A percentile compares a stretch with the other conserved stretches of the same genome.
Conservation (phyloP, 2,329 filamentous ascomycete species). For the Alternaria ventricosa region DNA sequence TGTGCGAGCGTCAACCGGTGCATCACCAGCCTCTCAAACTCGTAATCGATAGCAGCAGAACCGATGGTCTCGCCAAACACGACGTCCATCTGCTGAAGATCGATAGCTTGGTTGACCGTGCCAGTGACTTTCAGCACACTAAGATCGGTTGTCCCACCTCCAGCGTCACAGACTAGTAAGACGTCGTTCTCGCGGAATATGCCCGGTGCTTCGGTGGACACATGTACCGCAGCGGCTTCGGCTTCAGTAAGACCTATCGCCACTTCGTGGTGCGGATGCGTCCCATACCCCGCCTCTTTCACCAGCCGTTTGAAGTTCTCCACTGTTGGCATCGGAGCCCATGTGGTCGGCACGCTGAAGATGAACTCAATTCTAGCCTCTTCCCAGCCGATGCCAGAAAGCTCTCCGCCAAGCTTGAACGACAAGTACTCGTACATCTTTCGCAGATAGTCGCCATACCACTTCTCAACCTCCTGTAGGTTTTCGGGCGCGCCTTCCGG, state of each 20-base stretch:
- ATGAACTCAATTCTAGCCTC: slow-evolving; percentile 60
- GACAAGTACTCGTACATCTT: slow-evolving; percentile 60
- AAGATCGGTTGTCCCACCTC: slow-evolving; percentile 57
- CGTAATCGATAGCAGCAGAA: slow-evolving; percentile 50
- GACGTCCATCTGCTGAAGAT: slow-evolving; percentile 46
- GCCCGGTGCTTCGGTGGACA: slow-evolving; percentile 47
- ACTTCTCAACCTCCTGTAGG: slow-evolving; percentile 54
- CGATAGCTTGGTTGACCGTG: slow-evolving; percentile 34
- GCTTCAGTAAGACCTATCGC: slow-evolving; percentile 60
- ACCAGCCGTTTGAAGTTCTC: slow-evolving; percentile 60
- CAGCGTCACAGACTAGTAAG: slow-evolving; percentile 59
- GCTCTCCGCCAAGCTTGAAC: slow-evolving; percentile 45
- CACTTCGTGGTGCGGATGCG: slow-evolving; percentile 45
- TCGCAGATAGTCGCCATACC: slow-evolving; percentile 58
- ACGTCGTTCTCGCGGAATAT: slow-evolving; percentile 52
- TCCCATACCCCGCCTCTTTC: slow-evolving; percentile 57
- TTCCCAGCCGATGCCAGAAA: slow-evolving; percentile 45
- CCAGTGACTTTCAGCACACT: slow-evolving; percentile 46
- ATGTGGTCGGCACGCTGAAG: slow-evolving; percentile 66
- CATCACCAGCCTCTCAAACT: slow-evolving; percentile 47
- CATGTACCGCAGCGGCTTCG: slow-evolving; percentile 61
- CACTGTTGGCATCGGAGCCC: slow-evolving; percentile 58
- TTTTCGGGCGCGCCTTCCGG: slow-evolving; percentile 53
- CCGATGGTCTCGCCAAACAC: slow-evolving; percentile 52
- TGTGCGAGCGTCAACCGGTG: slow-evolving; percentile 41